Evolutionary conservation across 352 stramenopile species (phyloP).

Genomic region (Globisporangium radiosum): DNA sequence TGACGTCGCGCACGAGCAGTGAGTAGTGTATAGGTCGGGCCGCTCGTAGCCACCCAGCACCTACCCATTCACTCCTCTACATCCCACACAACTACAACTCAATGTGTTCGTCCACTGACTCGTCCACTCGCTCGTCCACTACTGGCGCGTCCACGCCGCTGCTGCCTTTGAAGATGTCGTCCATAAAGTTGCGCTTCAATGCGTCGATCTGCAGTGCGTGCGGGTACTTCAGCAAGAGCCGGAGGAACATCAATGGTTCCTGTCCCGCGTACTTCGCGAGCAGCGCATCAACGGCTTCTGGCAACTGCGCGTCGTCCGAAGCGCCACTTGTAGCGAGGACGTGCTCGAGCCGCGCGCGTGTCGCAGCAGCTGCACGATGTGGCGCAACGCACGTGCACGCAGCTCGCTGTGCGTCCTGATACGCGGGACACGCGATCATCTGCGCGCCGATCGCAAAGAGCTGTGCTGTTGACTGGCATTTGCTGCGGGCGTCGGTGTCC

Average conservation of each 20-base stretch:
- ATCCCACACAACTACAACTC: slow-evolving; percentile 18
- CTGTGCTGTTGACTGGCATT: slow-evolving; percentile 53
- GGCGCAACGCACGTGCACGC: slow-evolving; percentile 55
- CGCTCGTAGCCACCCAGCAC: background rate
- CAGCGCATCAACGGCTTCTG: slow-evolving; percentile 37
- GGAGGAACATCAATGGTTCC: slow-evolving; percentile 55
- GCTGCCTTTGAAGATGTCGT: slow-evolving; percentile 29
- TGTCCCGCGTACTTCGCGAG: slow-evolving; percentile 62
- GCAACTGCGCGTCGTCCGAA: slow-evolving; percentile 25
- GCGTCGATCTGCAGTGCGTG: slow-evolving; percentile 41
- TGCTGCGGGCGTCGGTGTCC: background rate
- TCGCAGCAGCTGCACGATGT: slow-evolving; percentile 18
- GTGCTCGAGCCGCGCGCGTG: slow-evolving; percentile 42
- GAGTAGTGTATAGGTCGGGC: background rate
- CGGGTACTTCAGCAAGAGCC: slow-evolving; percentile 53
- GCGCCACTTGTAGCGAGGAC: slow-evolving; percentile 47
- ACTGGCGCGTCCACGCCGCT: no score
- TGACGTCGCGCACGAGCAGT: slow-evolving; percentile 35
- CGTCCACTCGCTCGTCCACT: background rate
- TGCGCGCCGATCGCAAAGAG: slow-evolving; percentile 60
- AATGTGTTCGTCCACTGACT: slow-evolving; percentile 30
- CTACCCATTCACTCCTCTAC: background rate
- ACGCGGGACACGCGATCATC: slow-evolving; percentile 66
- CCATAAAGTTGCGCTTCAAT: slow-evolving; percentile 49
- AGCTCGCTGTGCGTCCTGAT: slow-evolving; percentile 55